phyloP scores from a whole-genome alignment of 768 basidiomycete genomes.

The Lactarius hatsudake region DNA sequence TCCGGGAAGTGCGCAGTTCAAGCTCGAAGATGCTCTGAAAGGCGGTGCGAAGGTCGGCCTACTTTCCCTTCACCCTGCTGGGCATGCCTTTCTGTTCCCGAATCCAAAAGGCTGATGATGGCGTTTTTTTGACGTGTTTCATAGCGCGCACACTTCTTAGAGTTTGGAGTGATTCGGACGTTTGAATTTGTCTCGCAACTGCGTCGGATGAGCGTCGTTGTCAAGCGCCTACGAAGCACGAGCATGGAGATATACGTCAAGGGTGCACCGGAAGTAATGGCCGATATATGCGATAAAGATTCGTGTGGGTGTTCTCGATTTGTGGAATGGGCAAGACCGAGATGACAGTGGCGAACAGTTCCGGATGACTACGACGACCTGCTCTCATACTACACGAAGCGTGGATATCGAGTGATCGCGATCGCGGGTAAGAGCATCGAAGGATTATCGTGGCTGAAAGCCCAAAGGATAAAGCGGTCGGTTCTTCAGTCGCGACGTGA shows the following conservation, averaged over 20 bases:
- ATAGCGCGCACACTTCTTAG: constrained; percentile 94
- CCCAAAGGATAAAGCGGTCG: constrained; percentile 92
- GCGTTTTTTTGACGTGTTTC: constrained; percentile 10
- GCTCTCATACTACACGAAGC: constrained; percentile 92
- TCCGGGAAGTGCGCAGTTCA: constrained; percentile 88
- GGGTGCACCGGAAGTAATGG: constrained; percentile 99
- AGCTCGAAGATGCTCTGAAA: constrained; percentile 90
- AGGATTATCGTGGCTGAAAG: constrained; percentile 92
- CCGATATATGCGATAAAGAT: constrained; percentile 86
- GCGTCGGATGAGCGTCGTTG: constrained; percentile 95
- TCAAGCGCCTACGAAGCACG: constrained; percentile 88
- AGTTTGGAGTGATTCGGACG: constrained; percentile 91
- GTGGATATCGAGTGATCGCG: constrained; percentile 96
- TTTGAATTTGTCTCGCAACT: constrained; percentile 96
- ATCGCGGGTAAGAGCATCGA: constrained; percentile 96
- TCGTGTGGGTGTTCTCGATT: constrained; percentile 64
- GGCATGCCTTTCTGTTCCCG: neutral
- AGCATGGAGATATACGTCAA: constrained; percentile 99
- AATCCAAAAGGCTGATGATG: constrained; percentile 17
- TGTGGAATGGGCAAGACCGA: neutral
- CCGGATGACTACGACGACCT: constrained; percentile 96
- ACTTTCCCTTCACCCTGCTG: neutral
- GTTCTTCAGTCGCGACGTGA: neutral
- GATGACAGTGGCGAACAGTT: constrained; percentile 47
- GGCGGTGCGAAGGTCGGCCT: constrained; percentile 67